Percentiles rank a stretch among this genome's conserved stretches.
Evolutionary conservation across 148 eudicot species (phyloP).

Genomic region (Nyssa sinensis): DNA sequence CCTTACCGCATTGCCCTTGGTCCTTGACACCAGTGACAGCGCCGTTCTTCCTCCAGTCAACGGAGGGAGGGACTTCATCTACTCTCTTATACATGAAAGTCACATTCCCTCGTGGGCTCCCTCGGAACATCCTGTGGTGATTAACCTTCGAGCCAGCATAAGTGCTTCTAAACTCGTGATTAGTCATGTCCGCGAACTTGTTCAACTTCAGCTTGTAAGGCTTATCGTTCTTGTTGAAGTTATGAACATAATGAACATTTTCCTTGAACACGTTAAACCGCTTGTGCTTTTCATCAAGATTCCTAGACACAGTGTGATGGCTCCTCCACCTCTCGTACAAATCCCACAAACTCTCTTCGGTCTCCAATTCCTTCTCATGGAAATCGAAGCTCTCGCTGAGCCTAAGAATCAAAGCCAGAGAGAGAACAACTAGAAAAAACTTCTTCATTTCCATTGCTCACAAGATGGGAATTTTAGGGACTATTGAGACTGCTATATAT

Average conservation of each 20-base stretch:
- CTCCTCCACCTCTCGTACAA: constrained; percentile 94
- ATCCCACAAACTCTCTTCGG: constrained; percentile 78
- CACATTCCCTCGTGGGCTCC: constrained; percentile 19
- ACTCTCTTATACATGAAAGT: constrained; percentile 69
- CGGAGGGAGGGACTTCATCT: constrained; percentile 45
- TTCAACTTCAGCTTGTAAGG: constrained; percentile 85
- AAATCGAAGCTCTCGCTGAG: constrained; percentile 55
- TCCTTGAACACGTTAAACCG: constrained; percentile 87
- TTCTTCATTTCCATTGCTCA: constrained; percentile 45
- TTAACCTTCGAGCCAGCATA: constrained; percentile 67
- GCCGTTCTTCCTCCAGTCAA: constrained; percentile 90
- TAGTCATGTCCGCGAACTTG: constrained; percentile 88
- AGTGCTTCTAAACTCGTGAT: constrained; percentile 60
- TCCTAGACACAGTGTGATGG: constrained; percentile 79
- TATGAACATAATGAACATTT: constrained; percentile 62
- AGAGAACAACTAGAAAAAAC: constrained; percentile 40
- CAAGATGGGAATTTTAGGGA: constrained; percentile 15
- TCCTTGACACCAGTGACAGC: constrained; percentile 72
- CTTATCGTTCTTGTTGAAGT: constrained; percentile 65
- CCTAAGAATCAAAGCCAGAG: constrained; percentile 44
- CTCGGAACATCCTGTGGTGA: constrained; percentile 67
- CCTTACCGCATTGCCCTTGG: constrained; percentile 88
- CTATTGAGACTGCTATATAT: constrained; percentile 21
- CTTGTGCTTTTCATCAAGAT: constrained; percentile 66
- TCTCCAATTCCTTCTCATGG: constrained; percentile 70